Conservation (phyloP, 2,329 filamentous ascomycete species). For the Nothopassalora personata region DNA sequence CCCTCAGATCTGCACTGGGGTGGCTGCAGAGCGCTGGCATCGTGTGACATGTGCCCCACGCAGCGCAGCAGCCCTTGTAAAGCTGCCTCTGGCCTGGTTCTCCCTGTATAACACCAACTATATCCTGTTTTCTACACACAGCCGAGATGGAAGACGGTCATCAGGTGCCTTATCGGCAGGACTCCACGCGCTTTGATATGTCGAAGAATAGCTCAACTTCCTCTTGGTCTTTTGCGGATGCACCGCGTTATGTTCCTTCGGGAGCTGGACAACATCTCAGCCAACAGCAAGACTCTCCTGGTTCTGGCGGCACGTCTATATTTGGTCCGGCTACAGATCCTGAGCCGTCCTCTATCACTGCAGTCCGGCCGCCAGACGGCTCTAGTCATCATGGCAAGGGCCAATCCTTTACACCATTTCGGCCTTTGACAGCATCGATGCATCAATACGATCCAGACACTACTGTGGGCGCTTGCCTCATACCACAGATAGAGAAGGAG, state of each 20-base stretch:
- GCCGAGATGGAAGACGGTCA: not conserved
- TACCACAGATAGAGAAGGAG: slow-evolving; percentile 45
- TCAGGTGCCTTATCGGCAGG: slow-evolving; percentile 1
- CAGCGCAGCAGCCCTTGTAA: not conserved
- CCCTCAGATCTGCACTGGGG: not conserved
- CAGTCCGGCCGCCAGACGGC: slow-evolving; percentile 4
- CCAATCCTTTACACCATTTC: not conserved
- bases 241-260: slow-evolving; percentile 2
- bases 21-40: not conserved
- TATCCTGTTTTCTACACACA: not conserved
- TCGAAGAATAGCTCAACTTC: slow-evolving; percentile 4
- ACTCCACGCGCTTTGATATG: slow-evolving; percentile 2
- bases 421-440: slow-evolving; percentile 8
- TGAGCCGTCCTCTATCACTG: slow-evolving; percentile 3
- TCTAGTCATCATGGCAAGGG: not conserved
- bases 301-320: slow-evolving; percentile 15
- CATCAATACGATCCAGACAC: slow-evolving; percentile 13
- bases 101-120: not conserved
- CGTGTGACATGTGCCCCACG: not conserved
- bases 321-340: slow-evolving; percentile 14
- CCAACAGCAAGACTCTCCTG: slow-evolving; percentile 19
- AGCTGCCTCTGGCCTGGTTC: not conserved
- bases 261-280: slow-evolving; percentile 17
- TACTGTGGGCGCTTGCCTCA: slow-evolving; percentile 15
- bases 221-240: slow-evolving; percentile 16